A percentile compares a stretch with the other conserved stretches of the same genome.
These are phyloP conservation scores for Claviceps cyperi DNA, from an alignment of 2,329 filamentous ascomycete genomes.

Conservation along the genomic window DNA sequence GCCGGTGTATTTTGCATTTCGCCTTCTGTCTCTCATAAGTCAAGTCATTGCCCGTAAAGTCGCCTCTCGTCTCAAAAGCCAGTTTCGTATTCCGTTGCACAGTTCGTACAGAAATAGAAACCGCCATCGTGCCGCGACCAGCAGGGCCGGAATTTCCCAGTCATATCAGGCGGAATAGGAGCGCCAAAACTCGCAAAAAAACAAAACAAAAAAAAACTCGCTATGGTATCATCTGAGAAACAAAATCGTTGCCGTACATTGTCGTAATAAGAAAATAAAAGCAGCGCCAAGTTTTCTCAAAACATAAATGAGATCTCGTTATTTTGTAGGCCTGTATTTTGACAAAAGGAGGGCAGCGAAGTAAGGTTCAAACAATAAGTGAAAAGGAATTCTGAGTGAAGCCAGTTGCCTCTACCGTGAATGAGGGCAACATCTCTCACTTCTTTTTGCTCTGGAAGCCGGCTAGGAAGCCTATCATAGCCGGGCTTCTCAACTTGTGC, in stretches of 20 bases:
- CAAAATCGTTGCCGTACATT: slow-evolving; percentile 6
- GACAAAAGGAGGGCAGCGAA: neutral
- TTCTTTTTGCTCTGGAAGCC: slow-evolving; percentile 12
- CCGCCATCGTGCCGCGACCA: neutral
- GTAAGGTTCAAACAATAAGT: neutral
- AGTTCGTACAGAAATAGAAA: slow-evolving; percentile 1
- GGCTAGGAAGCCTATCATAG: slow-evolving; percentile 10
- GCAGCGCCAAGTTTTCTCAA: neutral
- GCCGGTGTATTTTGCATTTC: too few species aligned
- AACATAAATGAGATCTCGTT: slow-evolving; percentile 3
- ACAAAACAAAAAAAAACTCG: slow-evolving; percentile 6
- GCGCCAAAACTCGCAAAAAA: slow-evolving; percentile 2
- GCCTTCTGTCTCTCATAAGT: too few species aligned
- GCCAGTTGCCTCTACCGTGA: neutral
- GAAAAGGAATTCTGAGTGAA: neutral
- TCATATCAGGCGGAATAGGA: neutral
- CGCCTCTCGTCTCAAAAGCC: neutral
- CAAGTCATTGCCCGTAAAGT: neutral
- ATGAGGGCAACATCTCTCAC: slow-evolving; percentile 6
- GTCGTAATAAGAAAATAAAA: neutral
- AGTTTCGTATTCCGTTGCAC: neutral
- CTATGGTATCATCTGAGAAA: slow-evolving; percentile 7
- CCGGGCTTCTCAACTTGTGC: slow-evolving; percentile 7
- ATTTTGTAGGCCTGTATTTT: slow-evolving; percentile 8
- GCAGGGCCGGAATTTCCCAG: neutral